Evolutionary conservation across 176 grass and related monocot genomes (phyloP), one percentile per base, ranked within the genome.

Genomic region (Echinochloa phyllopogon): DNA sequence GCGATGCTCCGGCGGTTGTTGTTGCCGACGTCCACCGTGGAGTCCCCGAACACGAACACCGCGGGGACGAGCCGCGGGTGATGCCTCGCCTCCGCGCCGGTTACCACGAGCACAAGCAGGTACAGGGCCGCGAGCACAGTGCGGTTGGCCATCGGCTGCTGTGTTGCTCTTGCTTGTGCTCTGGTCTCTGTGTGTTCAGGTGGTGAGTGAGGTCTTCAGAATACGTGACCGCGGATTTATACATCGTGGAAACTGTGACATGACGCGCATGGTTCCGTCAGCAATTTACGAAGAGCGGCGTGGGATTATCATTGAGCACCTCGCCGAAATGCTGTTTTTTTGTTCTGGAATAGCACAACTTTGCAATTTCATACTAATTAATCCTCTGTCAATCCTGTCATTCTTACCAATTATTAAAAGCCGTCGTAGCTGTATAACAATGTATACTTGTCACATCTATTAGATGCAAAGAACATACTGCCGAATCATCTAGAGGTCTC

Each of bases 41-140:
- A 98, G 67, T 98, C 96, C 0, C 96, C 93, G 69, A 96, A 98
- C 77, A 98, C 89, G 79, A 92, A 98, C 43, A 95, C 68, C 4
- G 96, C 96, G 5, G 86, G 93, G 74, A 49, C 57, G 6, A 56
- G 74, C 76, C 20, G 59, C 29, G 40, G 39, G 43, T n/a, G n/a
- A n/a, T n/a, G 44, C 73, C 7, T 58, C 77, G 51, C 79, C 73
- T 42, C 80, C n/a, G 51, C 75, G 50, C 50, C n/a, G n/a, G 16
- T 37, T 44, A 23, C 65, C 42, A 10, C 39, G 47, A 91, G 69
- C 70, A 53, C 48, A 20, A 93, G 56, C 59, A 92, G 8, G 60
- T 80, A 65, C 42, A 93, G 65, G 45, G 79, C 51, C 65, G 63
- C 84, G 63, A 88, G 6, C 66, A 71, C 59, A 60, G 55, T 55